Percentiles rank a stretch among this genome's conserved stretches.
Conservation (phyloP, 345 rosid genomes). For the Chamaenerion angustifolium region DNA sequence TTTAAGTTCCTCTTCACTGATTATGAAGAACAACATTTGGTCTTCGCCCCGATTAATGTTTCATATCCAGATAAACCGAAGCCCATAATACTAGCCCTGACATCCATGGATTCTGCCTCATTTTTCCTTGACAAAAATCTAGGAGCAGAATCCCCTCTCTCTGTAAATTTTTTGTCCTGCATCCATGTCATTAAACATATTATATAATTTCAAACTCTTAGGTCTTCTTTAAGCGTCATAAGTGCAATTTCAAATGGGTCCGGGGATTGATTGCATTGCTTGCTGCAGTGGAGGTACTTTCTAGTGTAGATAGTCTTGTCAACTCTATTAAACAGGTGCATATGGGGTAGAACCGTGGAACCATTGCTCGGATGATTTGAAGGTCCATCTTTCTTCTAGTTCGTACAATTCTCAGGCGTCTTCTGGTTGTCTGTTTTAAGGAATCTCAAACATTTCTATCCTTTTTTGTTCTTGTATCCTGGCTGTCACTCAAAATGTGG, state of each 20-base stretch:
- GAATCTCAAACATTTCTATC: too few species aligned
- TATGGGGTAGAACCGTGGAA: conserved; percentile 2
- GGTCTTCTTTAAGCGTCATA: conserved; percentile 1
- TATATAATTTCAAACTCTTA: conserved; percentile 3
- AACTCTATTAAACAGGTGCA: conserved; percentile 65
- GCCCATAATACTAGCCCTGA: conserved; percentile 54
- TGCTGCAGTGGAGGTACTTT: conserved; percentile 92
- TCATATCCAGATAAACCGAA: conserved; percentile 37
- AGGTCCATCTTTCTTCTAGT: too few species aligned
- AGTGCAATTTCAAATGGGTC: conserved; percentile 5
- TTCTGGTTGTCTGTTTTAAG: too few species aligned
- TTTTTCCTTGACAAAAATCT: conserved; percentile 86
- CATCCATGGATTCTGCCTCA: conserved; percentile 93
- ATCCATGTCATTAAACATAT: conserved; percentile 3
- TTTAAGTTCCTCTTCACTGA: conserved; percentile 11
- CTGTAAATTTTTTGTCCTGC: conserved; percentile 40
- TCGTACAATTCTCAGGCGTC: too few species aligned
- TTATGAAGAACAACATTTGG: conserved; percentile 95
- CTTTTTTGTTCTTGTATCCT: too few species aligned
- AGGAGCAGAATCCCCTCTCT: conserved; percentile 91
- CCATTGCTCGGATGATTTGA: too few species aligned
- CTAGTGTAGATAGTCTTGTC: conserved; percentile 49
- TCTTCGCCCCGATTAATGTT: conserved; percentile 65
- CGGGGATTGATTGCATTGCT: conserved; percentile 88
- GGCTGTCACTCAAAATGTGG: too few species aligned